A percentile compares a stretch with the other conserved stretches of the same genome.
Evolutionary conservation across 1,284 basidiomycete species (phyloP).

Genomic region (Xerocomus amazonicus): DNA sequence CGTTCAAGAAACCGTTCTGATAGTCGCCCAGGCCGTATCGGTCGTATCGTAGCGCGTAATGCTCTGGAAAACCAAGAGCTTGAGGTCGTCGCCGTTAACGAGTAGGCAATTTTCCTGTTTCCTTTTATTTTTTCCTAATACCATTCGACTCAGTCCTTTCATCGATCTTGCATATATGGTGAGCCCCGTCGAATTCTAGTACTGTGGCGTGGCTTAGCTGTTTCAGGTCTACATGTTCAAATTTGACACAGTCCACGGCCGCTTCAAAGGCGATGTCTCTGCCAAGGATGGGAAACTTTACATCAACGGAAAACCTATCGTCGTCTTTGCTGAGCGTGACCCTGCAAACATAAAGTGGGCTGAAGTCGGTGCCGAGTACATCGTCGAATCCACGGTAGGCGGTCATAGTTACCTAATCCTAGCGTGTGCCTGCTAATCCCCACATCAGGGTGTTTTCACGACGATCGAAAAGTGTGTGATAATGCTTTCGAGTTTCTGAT

Average conservation of each 20-base stretch:
- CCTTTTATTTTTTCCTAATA: not conserved
- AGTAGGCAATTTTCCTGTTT: slow-evolving; percentile 50
- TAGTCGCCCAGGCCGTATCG: slow-evolving; percentile 80
- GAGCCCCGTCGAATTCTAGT: slow-evolving; percentile 4
- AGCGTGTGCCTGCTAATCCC: slow-evolving; percentile 12
- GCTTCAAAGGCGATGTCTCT: slow-evolving; percentile 86
- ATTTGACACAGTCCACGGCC: slow-evolving; percentile 97
- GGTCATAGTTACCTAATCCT: not conserved
- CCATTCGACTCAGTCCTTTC: slow-evolving; percentile 16
- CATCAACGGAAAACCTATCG: slow-evolving; percentile 80
- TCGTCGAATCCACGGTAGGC: slow-evolving; percentile 91
- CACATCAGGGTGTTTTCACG: slow-evolving; percentile 90
- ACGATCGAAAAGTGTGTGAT: slow-evolving; percentile 72
- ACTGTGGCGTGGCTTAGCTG: slow-evolving; percentile 5
- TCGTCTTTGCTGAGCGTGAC: slow-evolving; percentile 86
- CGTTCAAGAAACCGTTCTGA: not conserved
- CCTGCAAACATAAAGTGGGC: slow-evolving; percentile 88
- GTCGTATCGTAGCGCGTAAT: slow-evolving; percentile 97
- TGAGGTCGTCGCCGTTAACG: slow-evolving; percentile 86
- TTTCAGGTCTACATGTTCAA: slow-evolving; percentile 98
- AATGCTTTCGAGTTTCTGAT: slow-evolving; percentile 5
- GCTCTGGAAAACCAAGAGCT: slow-evolving; percentile 77
- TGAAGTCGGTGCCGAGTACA: slow-evolving; percentile 81
- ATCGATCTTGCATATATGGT: slow-evolving; percentile 91
- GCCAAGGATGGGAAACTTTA: slow-evolving; percentile 87